Conservation (phyloP, 768 basidiomycete genomes). For the Zangia roseola region DNA sequence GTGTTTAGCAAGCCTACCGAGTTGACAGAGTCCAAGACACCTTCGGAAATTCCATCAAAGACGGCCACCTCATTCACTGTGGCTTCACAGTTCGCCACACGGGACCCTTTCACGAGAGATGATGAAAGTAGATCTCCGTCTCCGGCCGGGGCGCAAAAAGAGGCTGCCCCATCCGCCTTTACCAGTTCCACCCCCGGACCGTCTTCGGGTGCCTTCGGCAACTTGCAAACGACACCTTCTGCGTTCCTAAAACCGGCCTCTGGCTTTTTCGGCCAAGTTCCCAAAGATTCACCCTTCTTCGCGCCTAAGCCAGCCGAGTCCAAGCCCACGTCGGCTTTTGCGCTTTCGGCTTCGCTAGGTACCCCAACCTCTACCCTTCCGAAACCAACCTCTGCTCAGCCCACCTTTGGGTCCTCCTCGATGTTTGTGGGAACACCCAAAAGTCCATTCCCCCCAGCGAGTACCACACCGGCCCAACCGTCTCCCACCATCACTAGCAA, state of each 20-base stretch:
- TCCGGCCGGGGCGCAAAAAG: slow-evolving; percentile 11
- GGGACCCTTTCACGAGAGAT: slow-evolving; percentile 13
- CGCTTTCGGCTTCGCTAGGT: slow-evolving; percentile 13
- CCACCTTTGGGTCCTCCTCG: slow-evolving; percentile 43
- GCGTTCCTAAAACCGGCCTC: slow-evolving; percentile 38
- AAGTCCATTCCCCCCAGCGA: slow-evolving; percentile 16
- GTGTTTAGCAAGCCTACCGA: slow-evolving; percentile 11
- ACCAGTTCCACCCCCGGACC: slow-evolving; percentile 26
- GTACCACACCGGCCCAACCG: slow-evolving; percentile 7
- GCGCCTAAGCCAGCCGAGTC: slow-evolving; percentile 35
- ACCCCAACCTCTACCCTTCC: slow-evolving; percentile 23
- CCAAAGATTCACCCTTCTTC: slow-evolving; percentile 55
- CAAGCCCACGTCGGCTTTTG: slow-evolving; percentile 40
- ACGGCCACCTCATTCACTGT: background rate
- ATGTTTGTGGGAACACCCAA: slow-evolving; percentile 24
- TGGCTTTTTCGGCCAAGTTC: slow-evolving; percentile 34
- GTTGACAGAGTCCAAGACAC: slow-evolving; percentile 8
- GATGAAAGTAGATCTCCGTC: slow-evolving; percentile 32
- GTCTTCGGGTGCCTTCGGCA: slow-evolving; percentile 40
- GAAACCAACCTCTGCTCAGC: slow-evolving; percentile 21
- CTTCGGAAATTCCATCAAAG: slow-evolving; percentile 9
- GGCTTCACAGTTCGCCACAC: slow-evolving; percentile 3
- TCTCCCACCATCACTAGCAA: slow-evolving; percentile 14
- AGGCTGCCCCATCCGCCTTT: slow-evolving; percentile 9
- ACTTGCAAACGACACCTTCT: slow-evolving; percentile 32